Conservation (phyloP, 2,329 filamentous ascomycete species). For the Acrodontium crateriforme region DNA sequence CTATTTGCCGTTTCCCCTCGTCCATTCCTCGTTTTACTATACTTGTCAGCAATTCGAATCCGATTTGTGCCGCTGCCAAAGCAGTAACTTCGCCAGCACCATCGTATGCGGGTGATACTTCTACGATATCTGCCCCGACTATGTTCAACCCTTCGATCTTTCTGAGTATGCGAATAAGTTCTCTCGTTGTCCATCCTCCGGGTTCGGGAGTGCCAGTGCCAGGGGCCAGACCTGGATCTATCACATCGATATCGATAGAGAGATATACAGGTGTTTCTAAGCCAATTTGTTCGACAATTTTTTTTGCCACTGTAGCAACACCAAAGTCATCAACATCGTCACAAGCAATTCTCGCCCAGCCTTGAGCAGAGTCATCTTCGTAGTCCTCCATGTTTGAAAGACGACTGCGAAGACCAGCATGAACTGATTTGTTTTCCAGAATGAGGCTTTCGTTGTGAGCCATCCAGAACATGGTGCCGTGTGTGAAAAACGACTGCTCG, state of each 20-base stretch:
- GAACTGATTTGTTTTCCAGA: slow-evolving; percentile 58
- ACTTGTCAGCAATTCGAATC: slow-evolving; percentile 70
- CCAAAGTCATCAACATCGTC: slow-evolving; percentile 83
- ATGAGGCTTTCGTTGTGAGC: slow-evolving; percentile 70
- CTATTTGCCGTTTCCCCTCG: slow-evolving; percentile 15
- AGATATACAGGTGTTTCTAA: slow-evolving; percentile 68
- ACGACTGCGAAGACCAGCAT: slow-evolving; percentile 70
- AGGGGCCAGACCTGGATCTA: slow-evolving; percentile 60
- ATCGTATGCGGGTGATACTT: slow-evolving; percentile 78
- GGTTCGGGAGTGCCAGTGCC: slow-evolving; percentile 68
- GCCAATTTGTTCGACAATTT: slow-evolving; percentile 59
- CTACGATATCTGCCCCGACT: slow-evolving; percentile 80
- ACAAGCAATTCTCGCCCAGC: slow-evolving; percentile 65
- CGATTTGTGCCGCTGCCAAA: slow-evolving; percentile 69
- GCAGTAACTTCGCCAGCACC: slow-evolving; percentile 67
- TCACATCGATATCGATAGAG: slow-evolving; percentile 66
- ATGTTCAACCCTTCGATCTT: slow-evolving; percentile 73
- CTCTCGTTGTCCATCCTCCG: slow-evolving; percentile 80
- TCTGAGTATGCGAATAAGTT: slow-evolving; percentile 70
- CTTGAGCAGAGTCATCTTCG: slow-evolving; percentile 56
- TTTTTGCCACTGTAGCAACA: slow-evolving; percentile 51
- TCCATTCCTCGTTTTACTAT: slow-evolving; percentile 48
- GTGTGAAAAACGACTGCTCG: slow-evolving; percentile 63
- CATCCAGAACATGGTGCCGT: slow-evolving; percentile 87
- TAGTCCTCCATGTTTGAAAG: slow-evolving; percentile 57